Evolutionary conservation across 192 early-diverging fungal species (phyloP), one percentile per base, ranked within the genome.

Genomic region (Dimargaris xerosporica): DNA sequence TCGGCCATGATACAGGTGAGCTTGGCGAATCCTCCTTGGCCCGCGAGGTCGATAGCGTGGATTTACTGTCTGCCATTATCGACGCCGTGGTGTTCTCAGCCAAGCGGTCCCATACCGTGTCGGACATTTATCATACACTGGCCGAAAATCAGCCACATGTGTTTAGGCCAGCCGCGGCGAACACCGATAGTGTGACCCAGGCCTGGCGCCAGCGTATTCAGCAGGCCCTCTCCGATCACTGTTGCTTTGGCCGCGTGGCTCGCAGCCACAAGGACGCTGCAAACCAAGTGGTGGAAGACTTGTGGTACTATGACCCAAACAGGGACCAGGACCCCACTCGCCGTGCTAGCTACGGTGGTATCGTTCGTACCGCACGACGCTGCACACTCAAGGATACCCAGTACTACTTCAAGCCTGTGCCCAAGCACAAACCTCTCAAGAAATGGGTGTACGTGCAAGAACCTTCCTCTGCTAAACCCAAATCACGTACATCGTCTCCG

Each of bases 351-450:
- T 77, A 73, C 72, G 72, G 71, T 54, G 73, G 75, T 2, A 66
- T 77, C 26, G 75, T 72, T 62, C 68, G 75, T 39, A 74, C 75
- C 2, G 75, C 75, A 34, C 64, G 75, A 31, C 67, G 72, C 28
- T 77, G 75, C 68, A 77, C 75, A 6, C 75, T 77, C 66, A 73
- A 72, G 62, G 75, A 77, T 64, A 77, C 64, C 44, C 75, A 77
- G 65, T 77, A 77, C 65, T 77, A 71, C 31, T 77, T 74, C 60
- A 77, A 77, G 67, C 75, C 69, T 50, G 70, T 74, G 3, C 75
- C 75, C 54, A 77, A 77, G 65, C 73, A 59, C 31, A 59, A 59
- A 17, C 56, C 56, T 13, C 56, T 59, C 30, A 59, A 59, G 41
- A 59, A 59, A 15, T 59, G 56, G 56, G 29, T 59, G 2, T 59